Base-by-base conservation (phyloP, 768 basidiomycete genomes). In the Termitomyces sp. region DNA sequence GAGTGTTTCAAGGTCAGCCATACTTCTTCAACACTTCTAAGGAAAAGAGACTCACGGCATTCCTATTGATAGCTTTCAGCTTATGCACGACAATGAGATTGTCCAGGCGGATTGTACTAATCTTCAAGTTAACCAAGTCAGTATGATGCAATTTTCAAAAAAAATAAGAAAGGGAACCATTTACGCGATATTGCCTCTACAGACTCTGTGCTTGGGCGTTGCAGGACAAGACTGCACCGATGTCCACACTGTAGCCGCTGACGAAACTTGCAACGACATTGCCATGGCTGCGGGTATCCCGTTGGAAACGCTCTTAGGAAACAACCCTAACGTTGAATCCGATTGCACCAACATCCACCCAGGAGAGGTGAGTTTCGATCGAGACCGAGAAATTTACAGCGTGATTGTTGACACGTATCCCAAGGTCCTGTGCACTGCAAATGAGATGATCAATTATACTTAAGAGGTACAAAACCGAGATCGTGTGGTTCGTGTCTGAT, bases 301-400 rank as follows among this genome's bases (percentile, higher is more conserved):
- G 46, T 54, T 73, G 58, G 71, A 60, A 39, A 78, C 77, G 20
- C 70, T 90, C 22, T 63, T 74, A 56, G 61, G 72, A 35, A 87
- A 88, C 73, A 89, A 89, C 72, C 85, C 83, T 3, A 84, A 88
- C 63, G 67, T 89, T 52, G 70, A 83, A 65, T 53, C 57, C 10
- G 62, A 31, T 7, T 84, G 84, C 69, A 66, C 64, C 29, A 85
- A 85, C 70, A 75, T 88, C 52, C 82, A 83, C 68, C 66, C 77
- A 52, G 77, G 73, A 48, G 84, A 87, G 77, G 86, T 87, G 53
- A 45, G 27, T 10, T 33, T 42, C 22, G 2, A 16, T 32, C 44
- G 33, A 22, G 18, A 12, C 16, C 11, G 7, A 11, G 9, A 3
- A 13, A 15, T 46, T 20, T 38, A 7, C 52, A 43, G 1, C 6